Conservation (phyloP, 1,284 basidiomycete species). For the Tremellales sp. region DNA sequence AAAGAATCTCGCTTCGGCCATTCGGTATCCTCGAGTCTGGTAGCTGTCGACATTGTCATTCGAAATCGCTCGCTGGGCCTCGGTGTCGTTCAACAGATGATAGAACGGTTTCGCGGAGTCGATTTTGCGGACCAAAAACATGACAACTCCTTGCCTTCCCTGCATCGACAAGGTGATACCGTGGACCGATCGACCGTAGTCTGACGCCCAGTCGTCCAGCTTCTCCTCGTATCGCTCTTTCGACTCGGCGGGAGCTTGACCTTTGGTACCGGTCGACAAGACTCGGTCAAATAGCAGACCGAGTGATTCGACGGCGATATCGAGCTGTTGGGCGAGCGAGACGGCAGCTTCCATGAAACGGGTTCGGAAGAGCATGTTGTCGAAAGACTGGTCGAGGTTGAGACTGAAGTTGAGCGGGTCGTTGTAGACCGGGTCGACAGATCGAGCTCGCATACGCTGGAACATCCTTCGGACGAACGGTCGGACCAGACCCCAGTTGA, state of each 20-base stretch:
- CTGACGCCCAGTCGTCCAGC: slow-evolving; percentile 15
- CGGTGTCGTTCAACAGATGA: not conserved
- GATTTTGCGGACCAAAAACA: slow-evolving; percentile 53
- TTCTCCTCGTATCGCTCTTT: slow-evolving; percentile 22
- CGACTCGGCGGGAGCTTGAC: slow-evolving; percentile 12
- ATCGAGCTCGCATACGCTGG: slow-evolving; percentile 22
- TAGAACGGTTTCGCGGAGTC: slow-evolving; percentile 28
- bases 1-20: slow-evolving; percentile 53
- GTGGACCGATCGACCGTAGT: slow-evolving; percentile 44
- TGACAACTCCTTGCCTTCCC: slow-evolving; percentile 50
- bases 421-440: slow-evolving; percentile 7
- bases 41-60: slow-evolving; percentile 50
- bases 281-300: slow-evolving; percentile 60
- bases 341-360: slow-evolving; percentile 52
- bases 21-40: slow-evolving; percentile 51
- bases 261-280: slow-evolving; percentile 49
- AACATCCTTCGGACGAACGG: slow-evolving; percentile 51
- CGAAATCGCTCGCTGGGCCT: slow-evolving; percentile 17
- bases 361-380: slow-evolving; percentile 48
- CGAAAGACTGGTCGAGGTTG: slow-evolving; percentile 27
- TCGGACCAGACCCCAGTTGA: slow-evolving; percentile 52
- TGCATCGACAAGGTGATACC: slow-evolving; percentile 44
- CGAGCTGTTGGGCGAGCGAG: slow-evolving; percentile 50
- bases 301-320: slow-evolving; percentile 53
- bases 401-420: slow-evolving; percentile 24